Evolutionary conservation across 164 flowering plant species (phyloP), one percentile per base, ranked within the genome.

Genomic region (Akebia trifoliata): DNA sequence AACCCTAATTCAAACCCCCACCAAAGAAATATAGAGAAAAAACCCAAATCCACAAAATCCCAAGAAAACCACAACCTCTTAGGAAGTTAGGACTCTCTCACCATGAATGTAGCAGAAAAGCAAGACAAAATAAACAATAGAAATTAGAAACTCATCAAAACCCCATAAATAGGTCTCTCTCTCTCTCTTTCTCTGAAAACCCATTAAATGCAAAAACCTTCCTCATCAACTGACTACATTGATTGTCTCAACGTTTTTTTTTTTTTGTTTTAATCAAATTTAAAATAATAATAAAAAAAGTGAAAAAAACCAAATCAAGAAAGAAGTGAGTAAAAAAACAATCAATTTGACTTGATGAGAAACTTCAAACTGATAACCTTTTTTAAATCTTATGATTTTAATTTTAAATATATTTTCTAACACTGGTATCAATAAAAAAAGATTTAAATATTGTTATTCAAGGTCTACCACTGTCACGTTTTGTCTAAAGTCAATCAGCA

Each of bases 181-280:
- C 55, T 55, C 40, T 48, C 57, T 45, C 17, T n/a, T n/a, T n/a
- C 48, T 42, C 59, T 21, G 36, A 57, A 50, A 47, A 39, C 44
- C 25, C 46, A 62, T 62, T 61, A 70, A 66, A 66, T 34, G 57
- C 66, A n/a, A n/a, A 50, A 35, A 36, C 60, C 39, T 21, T 31
- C 26, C 24, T 29, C 68, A 61, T 50, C 63, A 54, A 60, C 35
- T 64, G 70, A 62, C 70, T 57, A 74, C 79, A 78, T 78, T 72
- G 65, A 72, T 65, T 72, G 68, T 64, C 50, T 52, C 58, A 54
- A n/a, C 44, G n/a, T n/a, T 24, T 31, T 37, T 38, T 36, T 17
- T 29, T 29, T 29, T 10, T 47, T n/a, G 24, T 54, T 26, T 24
- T 18, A 21, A n/a, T n/a, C n/a, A n/a, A n/a, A n/a, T n/a, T n/a